Evolutionary conservation across 176 grass and related monocot genomes (phyloP).

Genomic region (Triticum dicoccoides): DNA sequence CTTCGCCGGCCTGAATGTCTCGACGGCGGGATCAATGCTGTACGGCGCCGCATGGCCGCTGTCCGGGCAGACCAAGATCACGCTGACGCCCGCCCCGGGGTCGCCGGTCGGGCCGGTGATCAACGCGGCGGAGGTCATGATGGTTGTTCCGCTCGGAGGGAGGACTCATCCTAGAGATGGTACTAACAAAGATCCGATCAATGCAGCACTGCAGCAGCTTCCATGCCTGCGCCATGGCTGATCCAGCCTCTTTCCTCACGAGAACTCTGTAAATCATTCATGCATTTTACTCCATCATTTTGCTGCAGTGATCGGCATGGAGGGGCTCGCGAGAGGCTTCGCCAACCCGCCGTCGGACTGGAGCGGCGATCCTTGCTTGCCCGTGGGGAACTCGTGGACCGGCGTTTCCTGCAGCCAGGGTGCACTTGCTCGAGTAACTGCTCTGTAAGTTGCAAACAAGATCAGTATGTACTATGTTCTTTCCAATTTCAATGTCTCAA

Average conservation of each 20-base stretch:
- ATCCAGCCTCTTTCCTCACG: not conserved
- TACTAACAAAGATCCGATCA: not conserved
- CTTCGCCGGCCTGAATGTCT: constrained; percentile 74
- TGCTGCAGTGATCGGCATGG: constrained; percentile 77
- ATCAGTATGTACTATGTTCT: not conserved
- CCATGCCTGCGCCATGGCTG: not conserved
- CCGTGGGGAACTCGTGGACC: constrained; percentile 70
- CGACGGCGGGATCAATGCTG: constrained; percentile 59
- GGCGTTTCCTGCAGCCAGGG: constrained; percentile 64
- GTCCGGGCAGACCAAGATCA: constrained; percentile 63
- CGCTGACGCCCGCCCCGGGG: constrained; percentile 43
- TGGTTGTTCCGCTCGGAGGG: constrained; percentile 67
- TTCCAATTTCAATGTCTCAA: not conserved
- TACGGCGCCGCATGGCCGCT: constrained; percentile 55
- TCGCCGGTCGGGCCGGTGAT: constrained; percentile 83
- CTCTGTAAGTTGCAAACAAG: constrained; percentile 48
- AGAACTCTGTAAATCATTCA: not conserved
- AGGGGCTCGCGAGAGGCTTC: constrained; percentile 62
- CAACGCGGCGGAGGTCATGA: constrained; percentile 78
- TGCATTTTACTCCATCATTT: not conserved
- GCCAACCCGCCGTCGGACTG: constrained; percentile 57
- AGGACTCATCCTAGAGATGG: constrained; percentile 92
- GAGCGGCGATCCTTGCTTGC: constrained; percentile 90
- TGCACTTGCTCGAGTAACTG: constrained; percentile 40
- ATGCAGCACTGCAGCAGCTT: not conserved